Conservation (phyloP, 176 grass and related monocot species). For the Areca catechu region DNA sequence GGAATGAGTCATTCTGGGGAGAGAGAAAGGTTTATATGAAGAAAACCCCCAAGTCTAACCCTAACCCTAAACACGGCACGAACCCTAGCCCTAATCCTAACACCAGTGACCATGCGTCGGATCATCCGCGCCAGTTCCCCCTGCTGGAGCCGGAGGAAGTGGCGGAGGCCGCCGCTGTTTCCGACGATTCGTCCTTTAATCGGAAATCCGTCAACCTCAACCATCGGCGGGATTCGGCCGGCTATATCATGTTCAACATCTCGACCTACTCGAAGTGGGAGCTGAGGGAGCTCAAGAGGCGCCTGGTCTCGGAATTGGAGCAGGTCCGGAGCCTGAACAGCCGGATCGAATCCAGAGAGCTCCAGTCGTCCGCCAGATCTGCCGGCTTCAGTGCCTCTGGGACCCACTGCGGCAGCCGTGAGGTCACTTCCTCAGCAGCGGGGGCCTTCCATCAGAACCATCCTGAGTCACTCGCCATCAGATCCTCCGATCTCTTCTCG, state of each 20-base stretch:
- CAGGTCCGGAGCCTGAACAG: constrained; percentile 58
- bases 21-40: constrained; percentile 31
- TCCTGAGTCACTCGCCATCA: too few species aligned
- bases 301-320: constrained; percentile 59
- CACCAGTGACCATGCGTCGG: constrained; percentile 19
- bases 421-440: neutral
- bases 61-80: constrained; percentile 44
- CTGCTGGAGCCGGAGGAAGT: neutral
- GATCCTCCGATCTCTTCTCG: too few species aligned
- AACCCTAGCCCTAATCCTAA: constrained; percentile 43
- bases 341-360: constrained; percentile 56
- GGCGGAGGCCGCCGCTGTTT: neutral
- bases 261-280: constrained; percentile 26
- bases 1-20: constrained; percentile 41
- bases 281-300: constrained; percentile 39
- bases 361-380: constrained; percentile 14
- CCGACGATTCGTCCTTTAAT: constrained; percentile 6
- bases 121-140: neutral
- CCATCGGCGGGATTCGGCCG: neutral
- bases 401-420: neutral
- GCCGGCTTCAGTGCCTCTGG: neutral
- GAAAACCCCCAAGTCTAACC: constrained; percentile 22
- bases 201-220: neutral
- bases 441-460: too few species aligned
- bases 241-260: constrained; percentile 31